Percentiles rank a stretch among this genome's conserved stretches.
Evolutionary conservation across 495 filamentous ascomycete species (phyloP).

Genomic region (Tuber microsphaerosporum): DNA sequence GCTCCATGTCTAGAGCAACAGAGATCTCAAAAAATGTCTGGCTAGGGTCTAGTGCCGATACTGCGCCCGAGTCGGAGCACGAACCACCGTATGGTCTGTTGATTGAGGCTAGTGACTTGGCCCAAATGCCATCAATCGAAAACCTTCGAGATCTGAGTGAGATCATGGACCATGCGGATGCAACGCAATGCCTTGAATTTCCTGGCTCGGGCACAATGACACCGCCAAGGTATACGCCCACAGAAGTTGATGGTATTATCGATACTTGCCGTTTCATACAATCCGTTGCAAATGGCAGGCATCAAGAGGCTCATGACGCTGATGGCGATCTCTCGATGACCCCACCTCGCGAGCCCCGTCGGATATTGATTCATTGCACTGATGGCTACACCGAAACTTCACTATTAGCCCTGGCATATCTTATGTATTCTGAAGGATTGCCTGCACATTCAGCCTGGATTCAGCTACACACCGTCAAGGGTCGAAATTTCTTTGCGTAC

Average conservation of each 20-base stretch:
- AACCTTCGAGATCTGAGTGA: conserved; percentile 55
- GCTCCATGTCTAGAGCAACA: conserved; percentile 77
- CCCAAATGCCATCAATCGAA: conserved; percentile 54
- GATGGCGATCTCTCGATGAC: conserved; percentile 51
- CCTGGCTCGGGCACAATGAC: conserved; percentile 87
- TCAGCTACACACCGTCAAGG: conserved; percentile 66
- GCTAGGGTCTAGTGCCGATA: conserved; percentile 81
- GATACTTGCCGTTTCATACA: conserved; percentile 86
- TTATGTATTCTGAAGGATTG: conserved; percentile 76
- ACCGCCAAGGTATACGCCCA: conserved; percentile 67
- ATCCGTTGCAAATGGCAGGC: conserved; percentile 58
- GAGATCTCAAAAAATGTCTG: conserved; percentile 85
- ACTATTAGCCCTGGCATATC: conserved; percentile 77
- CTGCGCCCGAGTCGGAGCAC: conserved; percentile 42
- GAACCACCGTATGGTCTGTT: conserved; percentile 44
- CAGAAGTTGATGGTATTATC: conserved; percentile 73
- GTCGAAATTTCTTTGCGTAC: conserved; percentile 94
- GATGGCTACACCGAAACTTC: conserved; percentile 96
- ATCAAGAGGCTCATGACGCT: conserved; percentile 47
- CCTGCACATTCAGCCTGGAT: conserved; percentile 81
- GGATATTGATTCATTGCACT: conserved; percentile 81
- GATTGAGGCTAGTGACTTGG: conserved; percentile 81
- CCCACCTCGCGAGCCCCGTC: conserved; percentile 47
- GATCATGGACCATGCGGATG: conserved; percentile 48
- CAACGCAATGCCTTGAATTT: conserved; percentile 66